Conservation (phyloP, 192 early-diverging fungal genomes). For the Gonapodya sp. region DNA sequence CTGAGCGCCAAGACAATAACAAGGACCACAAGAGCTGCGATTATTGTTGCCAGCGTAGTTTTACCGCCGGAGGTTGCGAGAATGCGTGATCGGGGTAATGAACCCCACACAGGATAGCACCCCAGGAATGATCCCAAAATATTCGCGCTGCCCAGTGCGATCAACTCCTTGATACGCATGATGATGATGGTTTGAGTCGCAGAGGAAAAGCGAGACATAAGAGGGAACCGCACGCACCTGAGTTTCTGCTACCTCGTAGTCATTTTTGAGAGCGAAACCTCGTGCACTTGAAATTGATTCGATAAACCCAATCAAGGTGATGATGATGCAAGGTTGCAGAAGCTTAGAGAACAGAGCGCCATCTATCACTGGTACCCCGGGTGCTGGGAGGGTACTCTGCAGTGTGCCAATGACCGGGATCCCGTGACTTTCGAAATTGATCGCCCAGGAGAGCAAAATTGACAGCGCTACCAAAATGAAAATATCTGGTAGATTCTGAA, state of each 20-base stretch:
- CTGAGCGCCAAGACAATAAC: not conserved
- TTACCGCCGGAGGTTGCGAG: not conserved
- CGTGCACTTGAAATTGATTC: conserved; percentile 27
- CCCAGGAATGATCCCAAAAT: conserved; percentile 30
- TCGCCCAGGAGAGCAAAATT: conserved; percentile 6
- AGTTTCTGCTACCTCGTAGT: conserved; percentile 8
- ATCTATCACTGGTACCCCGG: conserved; percentile 19
- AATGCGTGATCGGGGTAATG: not conserved
- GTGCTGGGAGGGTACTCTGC: conserved; percentile 17
- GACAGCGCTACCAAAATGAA: conserved; percentile 15
- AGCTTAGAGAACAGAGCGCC: conserved; percentile 17
- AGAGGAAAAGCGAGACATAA: not conserved
- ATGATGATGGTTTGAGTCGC: too few species aligned
- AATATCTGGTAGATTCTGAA: not conserved
- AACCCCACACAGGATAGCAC: not conserved
- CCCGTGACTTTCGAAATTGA: conserved; percentile 19
- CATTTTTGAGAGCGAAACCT: conserved; percentile 25
- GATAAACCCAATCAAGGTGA: conserved; percentile 31
- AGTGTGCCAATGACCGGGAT: conserved; percentile 27
- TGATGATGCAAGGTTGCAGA: conserved; percentile 21
- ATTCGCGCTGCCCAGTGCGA: conserved; percentile 34
- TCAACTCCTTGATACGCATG: conserved; percentile 30
- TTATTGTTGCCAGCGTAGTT: not conserved
- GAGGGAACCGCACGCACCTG: not conserved
- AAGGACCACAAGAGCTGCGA: not conserved